These are phyloP conservation scores for Volvox reticuliferus DNA, from an alignment of 139 green algal genomes.

Conservation along the genomic window DNA sequence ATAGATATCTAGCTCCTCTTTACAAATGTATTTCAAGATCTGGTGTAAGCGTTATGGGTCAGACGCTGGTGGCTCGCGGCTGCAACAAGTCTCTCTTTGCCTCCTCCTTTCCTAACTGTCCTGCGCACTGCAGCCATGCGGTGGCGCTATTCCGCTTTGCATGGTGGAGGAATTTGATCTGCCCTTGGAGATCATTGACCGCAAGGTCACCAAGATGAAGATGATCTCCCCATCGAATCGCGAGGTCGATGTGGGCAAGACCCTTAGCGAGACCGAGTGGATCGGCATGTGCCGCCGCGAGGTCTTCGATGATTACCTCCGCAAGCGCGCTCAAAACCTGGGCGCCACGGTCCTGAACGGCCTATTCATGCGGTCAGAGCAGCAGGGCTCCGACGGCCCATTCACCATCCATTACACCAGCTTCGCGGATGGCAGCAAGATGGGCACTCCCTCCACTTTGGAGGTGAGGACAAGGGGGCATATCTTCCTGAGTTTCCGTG, in stretches of 20 bases:
- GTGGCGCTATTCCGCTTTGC: slow-evolving; percentile 97
- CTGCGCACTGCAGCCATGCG: slow-evolving; percentile 84
- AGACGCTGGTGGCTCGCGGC: neutral
- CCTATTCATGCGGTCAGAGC: slow-evolving; percentile 93
- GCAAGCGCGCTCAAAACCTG: slow-evolving; percentile 88
- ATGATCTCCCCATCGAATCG: slow-evolving; percentile 99
- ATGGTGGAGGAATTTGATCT: slow-evolving; percentile 99
- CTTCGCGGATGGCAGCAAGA: slow-evolving; percentile 91
- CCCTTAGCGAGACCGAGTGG: slow-evolving; percentile 97
- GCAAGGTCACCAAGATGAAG: slow-evolving; percentile 99
- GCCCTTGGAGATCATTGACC: slow-evolving; percentile 95
- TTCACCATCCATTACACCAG: slow-evolving; percentile 95
- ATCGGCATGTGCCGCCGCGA: slow-evolving; percentile 98
- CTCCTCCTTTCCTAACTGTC: neutral
- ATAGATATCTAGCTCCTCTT: neutral
- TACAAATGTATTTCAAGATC: slow-evolving; percentile 17
- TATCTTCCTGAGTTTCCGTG: no score
- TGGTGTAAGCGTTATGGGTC: slow-evolving; percentile 4
- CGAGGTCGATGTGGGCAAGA: slow-evolving; percentile 97
- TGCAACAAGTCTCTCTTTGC: slow-evolving; percentile 13
- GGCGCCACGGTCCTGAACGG: slow-evolving; percentile 97
- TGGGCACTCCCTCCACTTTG: slow-evolving; percentile 84
- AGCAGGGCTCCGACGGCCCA: slow-evolving; percentile 75
- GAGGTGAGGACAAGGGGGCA: slow-evolving; percentile 66
- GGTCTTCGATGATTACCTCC: slow-evolving; percentile 97